Percentiles rank a stretch among this genome's conserved stretches.
Conservation (phyloP, 1,284 basidiomycete species). For the Heterobasidion annosum region DNA sequence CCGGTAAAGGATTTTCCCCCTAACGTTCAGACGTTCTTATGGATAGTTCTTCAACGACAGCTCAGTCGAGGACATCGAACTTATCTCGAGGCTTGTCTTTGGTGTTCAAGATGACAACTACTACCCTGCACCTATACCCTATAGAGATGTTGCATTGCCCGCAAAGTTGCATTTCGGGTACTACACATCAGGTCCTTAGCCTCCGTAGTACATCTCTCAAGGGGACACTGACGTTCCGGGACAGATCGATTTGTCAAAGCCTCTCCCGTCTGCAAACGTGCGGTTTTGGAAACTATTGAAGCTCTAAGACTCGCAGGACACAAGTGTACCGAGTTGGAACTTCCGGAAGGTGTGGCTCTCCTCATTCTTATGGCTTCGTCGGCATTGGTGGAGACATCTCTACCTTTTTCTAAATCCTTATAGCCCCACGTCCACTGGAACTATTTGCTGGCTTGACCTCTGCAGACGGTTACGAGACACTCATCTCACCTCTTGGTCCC, state of each 20-base stretch:
- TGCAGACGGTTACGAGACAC: conserved; percentile 69
- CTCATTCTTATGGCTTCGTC: background rate
- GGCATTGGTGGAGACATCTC: background rate
- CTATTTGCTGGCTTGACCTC: conserved; percentile 65
- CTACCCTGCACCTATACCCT: conserved; percentile 48
- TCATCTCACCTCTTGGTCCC: conserved; percentile 58
- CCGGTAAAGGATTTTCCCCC: background rate
- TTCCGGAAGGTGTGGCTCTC: conserved; percentile 32
- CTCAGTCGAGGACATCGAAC: conserved; percentile 58
- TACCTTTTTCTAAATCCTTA: conserved; percentile 8
- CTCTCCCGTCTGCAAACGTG: conserved; percentile 73
- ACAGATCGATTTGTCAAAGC: conserved; percentile 59
- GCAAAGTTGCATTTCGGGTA: conserved; percentile 64
- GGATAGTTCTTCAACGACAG: background rate
- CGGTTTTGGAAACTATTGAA: conserved; percentile 66
- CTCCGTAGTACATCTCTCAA: background rate
- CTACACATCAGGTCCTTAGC: conserved; percentile 45
- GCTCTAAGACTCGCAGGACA: conserved; percentile 64
- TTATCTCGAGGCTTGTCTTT: conserved; percentile 46
- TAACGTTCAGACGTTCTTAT: background rate
- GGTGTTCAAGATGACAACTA: conserved; percentile 34
- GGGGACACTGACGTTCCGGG: background rate
- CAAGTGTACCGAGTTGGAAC: conserved; percentile 64
- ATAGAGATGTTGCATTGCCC: conserved; percentile 43
- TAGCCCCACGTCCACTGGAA: conserved; percentile 44